These are phyloP conservation scores for Neonectria faginata DNA, from an alignment of 2,329 filamentous ascomycete species.

Conservation along the genomic window DNA sequence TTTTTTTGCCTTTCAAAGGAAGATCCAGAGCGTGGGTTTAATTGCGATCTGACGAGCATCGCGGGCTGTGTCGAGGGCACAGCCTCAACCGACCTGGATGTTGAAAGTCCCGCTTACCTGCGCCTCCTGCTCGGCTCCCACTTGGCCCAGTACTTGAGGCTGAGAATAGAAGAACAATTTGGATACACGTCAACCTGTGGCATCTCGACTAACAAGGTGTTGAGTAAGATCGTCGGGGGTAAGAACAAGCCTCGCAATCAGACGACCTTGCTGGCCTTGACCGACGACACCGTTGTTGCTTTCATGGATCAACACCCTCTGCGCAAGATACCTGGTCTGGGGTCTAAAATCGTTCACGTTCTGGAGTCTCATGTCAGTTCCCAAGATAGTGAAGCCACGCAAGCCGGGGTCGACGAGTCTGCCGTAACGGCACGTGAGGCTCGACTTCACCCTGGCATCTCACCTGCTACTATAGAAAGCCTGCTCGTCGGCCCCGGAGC, in stretches of 20 bases:
- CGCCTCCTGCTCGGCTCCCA: slow-evolving; percentile 84
- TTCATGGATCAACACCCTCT: slow-evolving; percentile 85
- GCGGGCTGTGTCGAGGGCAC: slow-evolving; percentile 68
- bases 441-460: slow-evolving; percentile 71
- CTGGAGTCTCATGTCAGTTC: slow-evolving; percentile 66
- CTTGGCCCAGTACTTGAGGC: slow-evolving; percentile 79
- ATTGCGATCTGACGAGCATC: slow-evolving; percentile 77
- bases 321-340: slow-evolving; percentile 86
- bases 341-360: slow-evolving; percentile 70
- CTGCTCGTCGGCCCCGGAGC: slow-evolving; percentile 77
- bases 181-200: slow-evolving; percentile 91
- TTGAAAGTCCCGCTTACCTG: slow-evolving; percentile 59
- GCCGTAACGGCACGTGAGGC: slow-evolving; percentile 74
- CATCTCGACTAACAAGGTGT: slow-evolving; percentile 86
- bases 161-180: slow-evolving; percentile 77
- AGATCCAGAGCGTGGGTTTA: slow-evolving; percentile 84
- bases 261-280: slow-evolving; percentile 81
- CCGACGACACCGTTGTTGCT: slow-evolving; percentile 63
- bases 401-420: slow-evolving; percentile 48
- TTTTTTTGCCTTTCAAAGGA: slow-evolving; percentile 82
- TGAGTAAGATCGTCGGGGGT: slow-evolving; percentile 87
- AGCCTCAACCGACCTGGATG: slow-evolving; percentile 36
- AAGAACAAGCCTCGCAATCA: slow-evolving; percentile 89
- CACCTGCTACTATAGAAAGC: slow-evolving; percentile 72
- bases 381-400: slow-evolving; percentile 48